Percentiles rank a stretch among this genome's conserved stretches.
Conservation (phyloP, 2,329 filamentous ascomycete genomes). For the Trichoderma sp. region DNA sequence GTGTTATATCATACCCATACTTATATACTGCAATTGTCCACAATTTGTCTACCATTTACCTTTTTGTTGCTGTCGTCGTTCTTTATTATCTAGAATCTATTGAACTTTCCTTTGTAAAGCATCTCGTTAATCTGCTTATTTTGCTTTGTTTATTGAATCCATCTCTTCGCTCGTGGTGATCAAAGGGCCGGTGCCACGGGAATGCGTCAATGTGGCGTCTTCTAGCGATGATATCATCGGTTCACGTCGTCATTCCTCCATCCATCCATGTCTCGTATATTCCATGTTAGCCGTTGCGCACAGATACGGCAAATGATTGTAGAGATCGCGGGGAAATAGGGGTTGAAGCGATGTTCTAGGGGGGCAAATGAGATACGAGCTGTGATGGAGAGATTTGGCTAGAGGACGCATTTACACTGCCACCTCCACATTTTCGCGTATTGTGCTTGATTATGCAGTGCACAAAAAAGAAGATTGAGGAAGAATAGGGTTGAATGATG, state of each 20-base stretch:
- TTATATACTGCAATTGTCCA: neutral
- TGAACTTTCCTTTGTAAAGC: neutral
- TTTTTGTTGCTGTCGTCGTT: conserved; percentile 15
- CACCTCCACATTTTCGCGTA: conserved; percentile 14
- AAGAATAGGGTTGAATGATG: neutral
- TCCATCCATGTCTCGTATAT: neutral
- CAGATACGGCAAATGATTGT: conserved; percentile 8
- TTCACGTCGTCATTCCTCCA: conserved; percentile 27
- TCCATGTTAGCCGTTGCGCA: conserved; percentile 3
- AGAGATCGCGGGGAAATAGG: conserved; percentile 18
- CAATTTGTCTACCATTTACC: conserved; percentile 14
- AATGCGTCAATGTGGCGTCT: neutral
- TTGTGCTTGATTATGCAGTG: neutral
- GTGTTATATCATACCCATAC: conserved; percentile 14
- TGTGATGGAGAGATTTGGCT: neutral
- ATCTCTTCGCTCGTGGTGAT: neutral
- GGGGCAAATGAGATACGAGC: neutral
- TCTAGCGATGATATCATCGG: conserved; percentile 16
- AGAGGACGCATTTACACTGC: neutral
- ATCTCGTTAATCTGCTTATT: neutral
- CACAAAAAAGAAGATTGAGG: neutral
- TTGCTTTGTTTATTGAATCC: neutral
- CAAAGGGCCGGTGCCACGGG: too few species aligned
- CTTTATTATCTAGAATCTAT: conserved; percentile 32
- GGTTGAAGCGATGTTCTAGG: conserved; percentile 11